These are phyloP conservation scores for Salix viminalis DNA, from an alignment of 345 rosid species.

Conservation along the genomic window DNA sequence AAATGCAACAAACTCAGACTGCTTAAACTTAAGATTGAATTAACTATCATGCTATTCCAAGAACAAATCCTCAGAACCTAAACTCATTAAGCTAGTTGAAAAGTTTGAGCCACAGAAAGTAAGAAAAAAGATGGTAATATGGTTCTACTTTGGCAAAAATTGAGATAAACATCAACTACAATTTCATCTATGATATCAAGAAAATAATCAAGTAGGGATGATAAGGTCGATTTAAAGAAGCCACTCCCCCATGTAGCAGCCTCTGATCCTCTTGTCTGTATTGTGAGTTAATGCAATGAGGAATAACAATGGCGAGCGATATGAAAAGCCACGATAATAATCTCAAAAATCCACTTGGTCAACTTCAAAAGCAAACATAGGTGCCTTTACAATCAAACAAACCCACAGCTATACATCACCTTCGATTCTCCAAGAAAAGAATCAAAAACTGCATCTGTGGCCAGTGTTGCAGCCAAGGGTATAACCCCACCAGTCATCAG, in stretches of 20 bases:
- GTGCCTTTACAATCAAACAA: neutral
- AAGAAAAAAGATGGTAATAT: neutral
- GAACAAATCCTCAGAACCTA: neutral
- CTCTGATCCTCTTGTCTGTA: neutral
- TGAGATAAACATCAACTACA: neutral
- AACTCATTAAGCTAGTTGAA: neutral
- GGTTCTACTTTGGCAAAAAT: neutral
- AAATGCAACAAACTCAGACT: neutral
- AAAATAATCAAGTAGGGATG: neutral
- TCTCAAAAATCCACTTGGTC: neutral
- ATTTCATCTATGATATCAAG: constrained; percentile 4
- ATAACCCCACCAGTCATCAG: constrained; percentile 87
- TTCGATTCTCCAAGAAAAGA: constrained; percentile 86
- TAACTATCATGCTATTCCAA: neutral
- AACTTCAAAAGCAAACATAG: neutral
- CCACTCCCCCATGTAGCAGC: neutral
- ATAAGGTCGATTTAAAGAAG: neutral
- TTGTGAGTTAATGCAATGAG: neutral
- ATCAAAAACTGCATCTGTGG: constrained; percentile 61
- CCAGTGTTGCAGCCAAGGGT: constrained; percentile 88
- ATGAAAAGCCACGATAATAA: neutral
- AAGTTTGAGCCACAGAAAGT: neutral
- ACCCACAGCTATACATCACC: constrained; percentile 36
- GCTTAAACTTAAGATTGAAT: constrained; percentile 3
- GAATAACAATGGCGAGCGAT: neutral